Percentiles rank a stretch among this genome's conserved stretches.
Evolutionary conservation across 148 eudicot species (phyloP).

Genomic region (Vaccinium myrtillus): DNA sequence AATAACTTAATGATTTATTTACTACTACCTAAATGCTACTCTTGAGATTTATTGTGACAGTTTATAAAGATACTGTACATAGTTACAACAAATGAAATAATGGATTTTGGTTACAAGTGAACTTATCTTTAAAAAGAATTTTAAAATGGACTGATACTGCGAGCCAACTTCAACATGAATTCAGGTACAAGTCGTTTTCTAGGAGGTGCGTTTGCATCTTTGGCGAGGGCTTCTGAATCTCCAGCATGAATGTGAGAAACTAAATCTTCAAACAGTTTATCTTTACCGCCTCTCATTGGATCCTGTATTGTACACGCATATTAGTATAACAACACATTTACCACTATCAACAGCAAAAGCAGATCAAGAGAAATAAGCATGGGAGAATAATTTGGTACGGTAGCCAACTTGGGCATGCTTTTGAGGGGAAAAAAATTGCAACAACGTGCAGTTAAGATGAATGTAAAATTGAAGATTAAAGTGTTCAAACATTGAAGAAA

Average conservation of each 20-base stretch:
- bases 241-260: slow-evolving; percentile 65
- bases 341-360: background rate
- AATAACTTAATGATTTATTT: too few relatives aligned
- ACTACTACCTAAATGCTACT: too few relatives aligned
- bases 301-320: slow-evolving; percentile 43
- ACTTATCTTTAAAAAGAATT: slow-evolving; percentile 16
- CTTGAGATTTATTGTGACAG: background rate
- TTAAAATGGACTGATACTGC: slow-evolving; percentile 78
- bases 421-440: background rate
- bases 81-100: background rate
- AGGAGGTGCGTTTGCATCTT: slow-evolving; percentile 61
- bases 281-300: slow-evolving; percentile 96
- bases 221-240: slow-evolving; percentile 68
- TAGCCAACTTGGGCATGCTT: background rate
- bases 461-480: background rate
- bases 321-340: background rate
- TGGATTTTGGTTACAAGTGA: background rate
- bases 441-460: background rate
- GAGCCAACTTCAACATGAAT: slow-evolving; percentile 76
- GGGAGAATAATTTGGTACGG: background rate
- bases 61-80: background rate
- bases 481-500: background rate
- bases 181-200: slow-evolving; percentile 88
- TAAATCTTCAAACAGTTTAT: slow-evolving; percentile 78
- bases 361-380: background rate